Base-by-base conservation (phyloP, 306 rosid species). In the Dryas drummondii region DNA sequence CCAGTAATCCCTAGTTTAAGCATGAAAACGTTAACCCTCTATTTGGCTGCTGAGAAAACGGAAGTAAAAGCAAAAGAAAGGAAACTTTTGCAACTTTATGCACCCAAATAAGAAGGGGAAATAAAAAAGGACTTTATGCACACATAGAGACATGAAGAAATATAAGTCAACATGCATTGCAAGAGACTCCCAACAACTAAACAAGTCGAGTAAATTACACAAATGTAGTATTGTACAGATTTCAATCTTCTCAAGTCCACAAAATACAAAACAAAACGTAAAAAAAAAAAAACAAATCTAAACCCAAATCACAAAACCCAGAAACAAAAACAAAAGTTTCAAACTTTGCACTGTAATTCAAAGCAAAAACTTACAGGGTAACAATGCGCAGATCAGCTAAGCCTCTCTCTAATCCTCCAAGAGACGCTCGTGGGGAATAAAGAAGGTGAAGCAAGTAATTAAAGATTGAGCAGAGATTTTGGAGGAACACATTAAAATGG, bases 361-460 rank as follows among this genome's bases (percentile, higher is more conserved):
- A 32, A 67, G 9, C 9, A 13, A 72, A 46, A 55, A 77, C 86
- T 82, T 81, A 77, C 84, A 47, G 13, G 64, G 79, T 79, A 82
- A 45, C 72, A 71, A 57, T 52, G 58, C 53, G 7, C 19, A 9
- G 75, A 42, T 84, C 83, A 86, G 78, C 82, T 59, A 50, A 70
- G 71, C 68, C 71, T 79, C 61, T 54, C 74, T 32, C 37, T 32
- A 32, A 32, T 32, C 3, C 37, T 32, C 37, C 37, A 32, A 32
- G 37, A 2, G 37, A 32, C 37, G 50, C 69, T 64, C 52, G n/a
- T n/a, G 50, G 68, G 22, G 13, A 49, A 60, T 42, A 41, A n/a
- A 27, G 19, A 72, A 12, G 47, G 10, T 44, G 17, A 32, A 45
- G 47, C 46, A 58, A 68, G 66, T 75, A 78, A 71, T 78, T 66